Evolutionary conservation across 2,329 filamentous ascomycete species (phyloP), one percentile per base, ranked within the genome.

Genomic region (Phialocephala subalpina): DNA sequence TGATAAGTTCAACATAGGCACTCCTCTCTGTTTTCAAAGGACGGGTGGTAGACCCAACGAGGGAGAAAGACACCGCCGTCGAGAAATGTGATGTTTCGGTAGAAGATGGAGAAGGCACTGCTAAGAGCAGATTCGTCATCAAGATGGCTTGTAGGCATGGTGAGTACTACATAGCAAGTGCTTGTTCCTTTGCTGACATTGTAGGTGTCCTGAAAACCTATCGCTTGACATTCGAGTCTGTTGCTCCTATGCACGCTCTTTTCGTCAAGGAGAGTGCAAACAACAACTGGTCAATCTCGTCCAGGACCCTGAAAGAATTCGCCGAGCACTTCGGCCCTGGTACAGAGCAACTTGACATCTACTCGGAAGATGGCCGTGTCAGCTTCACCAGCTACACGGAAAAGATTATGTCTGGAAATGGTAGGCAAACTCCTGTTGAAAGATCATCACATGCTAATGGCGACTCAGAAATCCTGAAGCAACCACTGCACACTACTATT

Each of bases 331-430:
- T 94, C 74, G 91, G 91, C 0, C 90, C 90, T 1, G 92, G 91
- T 5, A 93, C 92, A 36, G 92, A 95, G 76, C 90, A 94, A 70
- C 84, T 95, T 2, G 92, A 94, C 71, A 90, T 95, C 69, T 91
- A 92, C 74, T 88, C 90, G 14, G 88, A 92, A 61, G 86, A 91
- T 56, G 89, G 81, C 11, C 81, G 87, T 36, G 86, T 92, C 18
- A 91, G 92, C 64, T 92, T 95, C 73, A 92, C 91, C 29, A 94
- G 91, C 75, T 94, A 92, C 73, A 94, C 91, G 0, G 92, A 94
- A 76, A 94, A 93, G 79, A 87, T 91, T 9, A 85, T 89, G 63
- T 90, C 89, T 71, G 88, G 90, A 22, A 90, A 89, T 75, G 84
- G 86, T 85, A 77, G 62, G 75, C 67, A 9, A n/a, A 52, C 36